A percentile compares a stretch with the other conserved stretches of the same genome.
Evolutionary conservation across 805 yeast species (phyloP).

Genomic region (Candida glaebosa): DNA sequence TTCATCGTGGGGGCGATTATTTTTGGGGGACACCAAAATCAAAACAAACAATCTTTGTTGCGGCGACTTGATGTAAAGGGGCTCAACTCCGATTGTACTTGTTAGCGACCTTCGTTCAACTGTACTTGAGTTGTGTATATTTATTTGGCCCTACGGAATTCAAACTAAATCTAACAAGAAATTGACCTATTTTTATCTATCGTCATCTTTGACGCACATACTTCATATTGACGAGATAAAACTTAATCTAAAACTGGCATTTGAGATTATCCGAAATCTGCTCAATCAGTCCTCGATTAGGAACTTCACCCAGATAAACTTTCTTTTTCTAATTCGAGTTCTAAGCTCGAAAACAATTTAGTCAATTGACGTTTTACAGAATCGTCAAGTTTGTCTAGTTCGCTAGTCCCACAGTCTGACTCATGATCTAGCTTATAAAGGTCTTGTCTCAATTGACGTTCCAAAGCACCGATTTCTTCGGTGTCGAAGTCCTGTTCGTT

Average conservation of each 20-base stretch:
- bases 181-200: too few relatives aligned
- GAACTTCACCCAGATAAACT: background rate
- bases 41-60: background rate
- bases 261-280: background rate
- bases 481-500: conserved; percentile 14
- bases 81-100: too few relatives aligned
- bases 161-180: too few relatives aligned
- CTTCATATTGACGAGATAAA: too few relatives aligned
- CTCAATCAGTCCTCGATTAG: background rate
- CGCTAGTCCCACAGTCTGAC: conserved; percentile 21
- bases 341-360: conserved; percentile 1
- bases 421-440: conserved; percentile 15
- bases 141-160: too few relatives aligned
- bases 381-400: conserved; percentile 27
- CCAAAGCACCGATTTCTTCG: conserved; percentile 8
- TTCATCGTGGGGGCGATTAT: background rate
- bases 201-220: too few relatives aligned
- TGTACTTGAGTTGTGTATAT: too few relatives aligned
- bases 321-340: background rate
- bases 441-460: conserved; percentile 10
- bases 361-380: conserved; percentile 10
- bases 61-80: too few relatives aligned
- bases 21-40: background rate
- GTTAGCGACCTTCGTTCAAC: too few relatives aligned
- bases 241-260: too few relatives aligned